A percentile compares a stretch with the other conserved stretches of the same genome.
Conservation (phyloP, 441 rosid species). For the Aquilaria agallochum region DNA sequence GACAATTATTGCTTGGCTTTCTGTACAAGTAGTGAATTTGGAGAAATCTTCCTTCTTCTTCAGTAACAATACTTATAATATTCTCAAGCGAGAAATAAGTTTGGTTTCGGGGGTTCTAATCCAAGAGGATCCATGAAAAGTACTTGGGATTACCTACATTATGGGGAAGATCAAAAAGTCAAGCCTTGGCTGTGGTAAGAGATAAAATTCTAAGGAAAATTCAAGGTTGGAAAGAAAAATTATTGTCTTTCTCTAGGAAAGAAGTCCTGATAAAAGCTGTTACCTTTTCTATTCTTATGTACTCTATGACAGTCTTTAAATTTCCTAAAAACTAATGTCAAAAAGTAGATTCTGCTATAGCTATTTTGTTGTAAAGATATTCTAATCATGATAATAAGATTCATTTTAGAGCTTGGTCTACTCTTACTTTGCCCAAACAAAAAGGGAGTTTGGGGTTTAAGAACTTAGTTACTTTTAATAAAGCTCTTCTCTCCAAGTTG, state of each 20-base stretch:
- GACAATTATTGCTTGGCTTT: background rate
- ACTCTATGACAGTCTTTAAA: background rate
- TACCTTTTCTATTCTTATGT: background rate
- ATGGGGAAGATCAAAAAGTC: background rate
- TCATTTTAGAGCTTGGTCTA: background rate
- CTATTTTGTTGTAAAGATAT: background rate
- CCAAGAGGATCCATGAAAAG: background rate
- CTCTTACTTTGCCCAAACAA: no score
- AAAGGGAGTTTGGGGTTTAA: no score
- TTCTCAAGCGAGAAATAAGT: background rate
- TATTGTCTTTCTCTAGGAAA: background rate
- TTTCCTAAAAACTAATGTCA: background rate
- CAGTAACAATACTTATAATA: background rate
- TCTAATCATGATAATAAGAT: background rate
- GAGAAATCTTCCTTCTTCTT: background rate
- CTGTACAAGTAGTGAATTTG: background rate
- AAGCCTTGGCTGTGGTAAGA: no score
- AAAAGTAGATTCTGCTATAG: background rate
- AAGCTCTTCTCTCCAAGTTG: no score
- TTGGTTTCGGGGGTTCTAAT: background rate
- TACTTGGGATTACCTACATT: background rate
- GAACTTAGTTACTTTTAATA: no score
- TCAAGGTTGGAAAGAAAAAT: background rate
- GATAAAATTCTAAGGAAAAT: background rate
- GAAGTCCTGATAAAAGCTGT: background rate